Evolutionary conservation across 306 rosid species (phyloP), one percentile per base, ranked within the genome.

Genomic region (Ormosia semicastrata): DNA sequence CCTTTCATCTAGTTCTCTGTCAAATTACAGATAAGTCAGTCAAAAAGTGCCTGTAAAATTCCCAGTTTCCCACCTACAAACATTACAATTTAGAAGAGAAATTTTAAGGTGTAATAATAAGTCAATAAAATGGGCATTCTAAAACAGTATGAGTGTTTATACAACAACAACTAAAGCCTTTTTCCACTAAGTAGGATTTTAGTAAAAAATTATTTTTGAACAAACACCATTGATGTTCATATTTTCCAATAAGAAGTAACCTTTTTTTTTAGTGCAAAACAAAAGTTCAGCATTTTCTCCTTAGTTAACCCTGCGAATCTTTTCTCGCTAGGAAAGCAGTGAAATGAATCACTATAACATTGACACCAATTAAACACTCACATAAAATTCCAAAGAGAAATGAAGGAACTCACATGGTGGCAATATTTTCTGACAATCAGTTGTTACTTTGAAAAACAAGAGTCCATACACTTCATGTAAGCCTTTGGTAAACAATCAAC

Each of bases 1-100:
- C 44, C 71, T 86, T 76, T 93, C 94, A 80, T 93, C 94, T 6
- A 92, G 85, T n/a, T 93, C 97, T 70, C 97, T 95, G 94, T 63
- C 83, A 87, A 79, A 44, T 73, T 33, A 66, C 36, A 58, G 4
- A 32, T 15, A 64, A 9, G n/a, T 32, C 54, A 50, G 73, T 73
- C 52, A 70, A 60, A 83, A 17, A 47, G 12, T 18, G 59, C 47
- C 4, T 13, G 43, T 13, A 4, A 4, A 15, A 12, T 77, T 70
- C 79, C 58, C 54, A 65, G 52, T 59, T 58, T 24, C 43, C 29
- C 11, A n/a, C 30, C 29, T 1, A 18, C 33, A 46, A 77, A 65
- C 17, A 47, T 64, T 49, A 53, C 3, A 63, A 47, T 62, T 50
- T n/a, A 40, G 4, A 49, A 44, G 7, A 43, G 14, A 56, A 72